A percentile compares a stretch with the other conserved stretches of the same genome.
phyloP scores from a whole-genome alignment of 768 basidiomycete species.

The Amanita exitialis region DNA sequence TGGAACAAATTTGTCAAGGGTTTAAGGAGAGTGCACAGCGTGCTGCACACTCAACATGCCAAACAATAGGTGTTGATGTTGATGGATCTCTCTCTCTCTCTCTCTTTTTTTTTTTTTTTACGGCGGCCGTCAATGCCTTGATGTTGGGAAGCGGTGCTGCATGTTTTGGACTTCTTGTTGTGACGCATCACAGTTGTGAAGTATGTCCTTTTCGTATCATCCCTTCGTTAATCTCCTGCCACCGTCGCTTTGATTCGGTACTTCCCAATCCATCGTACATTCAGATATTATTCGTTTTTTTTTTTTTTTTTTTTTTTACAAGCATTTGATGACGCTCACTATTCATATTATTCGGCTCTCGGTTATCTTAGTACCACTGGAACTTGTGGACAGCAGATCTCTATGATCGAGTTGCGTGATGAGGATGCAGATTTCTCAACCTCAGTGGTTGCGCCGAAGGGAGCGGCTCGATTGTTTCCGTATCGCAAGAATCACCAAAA shows the following conservation, averaged over 20 bases:
- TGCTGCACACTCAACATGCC: neutral
- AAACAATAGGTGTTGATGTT: neutral
- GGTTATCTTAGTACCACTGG: neutral
- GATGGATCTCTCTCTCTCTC: too few relatives aligned
- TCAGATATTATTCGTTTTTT: too few relatives aligned
- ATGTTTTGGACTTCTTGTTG: slow-evolving; percentile 1
- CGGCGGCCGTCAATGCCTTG: neutral
- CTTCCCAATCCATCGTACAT: neutral
- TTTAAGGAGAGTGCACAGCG: neutral
- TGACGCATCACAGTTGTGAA: neutral
- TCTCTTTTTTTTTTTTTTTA: too few relatives aligned
- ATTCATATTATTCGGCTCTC: neutral
- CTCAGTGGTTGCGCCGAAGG: too few relatives aligned
- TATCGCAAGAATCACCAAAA: too few relatives aligned
- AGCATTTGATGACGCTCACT: neutral
- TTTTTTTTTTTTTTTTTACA: too few relatives aligned
- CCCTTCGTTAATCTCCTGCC: neutral
- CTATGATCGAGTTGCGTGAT: too few relatives aligned
- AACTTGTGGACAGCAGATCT: neutral
- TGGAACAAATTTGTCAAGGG: slow-evolving; percentile 3
- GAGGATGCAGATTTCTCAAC: too few relatives aligned
- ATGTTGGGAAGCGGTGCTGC: neutral
- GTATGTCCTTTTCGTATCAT: neutral
- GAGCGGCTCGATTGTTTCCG: too few relatives aligned
- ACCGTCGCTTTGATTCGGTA: neutral